A percentile compares a stretch with the other conserved stretches of the same genome.
These are phyloP conservation scores for Nakazawaea sp. DNA, from an alignment of 805 yeast genomes.

Conservation along the genomic window DNA sequence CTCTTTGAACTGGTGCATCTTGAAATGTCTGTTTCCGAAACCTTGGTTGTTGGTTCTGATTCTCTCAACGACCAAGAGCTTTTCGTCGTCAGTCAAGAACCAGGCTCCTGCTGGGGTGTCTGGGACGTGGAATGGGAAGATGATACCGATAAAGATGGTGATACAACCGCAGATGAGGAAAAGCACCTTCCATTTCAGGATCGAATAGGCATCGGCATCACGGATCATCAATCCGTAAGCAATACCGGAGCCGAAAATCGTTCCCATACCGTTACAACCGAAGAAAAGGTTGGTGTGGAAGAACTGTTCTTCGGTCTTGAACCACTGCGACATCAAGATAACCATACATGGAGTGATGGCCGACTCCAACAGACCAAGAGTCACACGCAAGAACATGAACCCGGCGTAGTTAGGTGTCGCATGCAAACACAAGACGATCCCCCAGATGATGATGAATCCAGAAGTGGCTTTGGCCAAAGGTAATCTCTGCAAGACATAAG, in stretches of 20 bases:
- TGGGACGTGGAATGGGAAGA: conserved; percentile 39
- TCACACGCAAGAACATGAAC: conserved; percentile 34
- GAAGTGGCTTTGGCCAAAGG: conserved; percentile 31
- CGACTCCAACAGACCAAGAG: conserved; percentile 43
- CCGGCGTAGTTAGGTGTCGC: conserved; percentile 32
- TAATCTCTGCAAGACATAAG: conserved; percentile 27
- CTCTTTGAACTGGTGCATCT: conserved; percentile 49
- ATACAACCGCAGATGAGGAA: conserved; percentile 54
- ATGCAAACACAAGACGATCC: conserved; percentile 23
- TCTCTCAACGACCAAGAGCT: conserved; percentile 42
- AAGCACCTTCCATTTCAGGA: conserved; percentile 50
- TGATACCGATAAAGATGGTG: conserved; percentile 44
- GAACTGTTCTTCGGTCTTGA: conserved; percentile 38
- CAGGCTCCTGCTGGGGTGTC: conserved; percentile 39
- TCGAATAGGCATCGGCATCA: conserved; percentile 29
- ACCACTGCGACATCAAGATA: conserved; percentile 49
- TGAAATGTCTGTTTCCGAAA: conserved; percentile 47
- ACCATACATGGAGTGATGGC: conserved; percentile 49
- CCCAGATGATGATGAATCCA: conserved; percentile 27
- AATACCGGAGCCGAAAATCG: conserved; percentile 38
- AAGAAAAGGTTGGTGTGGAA: conserved; percentile 34
- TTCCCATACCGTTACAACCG: conserved; percentile 33
- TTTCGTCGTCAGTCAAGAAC: conserved; percentile 42
- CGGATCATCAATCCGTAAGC: conserved; percentile 41
- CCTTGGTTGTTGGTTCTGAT: conserved; percentile 56